Conservation (phyloP, 2,329 filamentous ascomycete species). For the Periconia macrospinosa region DNA sequence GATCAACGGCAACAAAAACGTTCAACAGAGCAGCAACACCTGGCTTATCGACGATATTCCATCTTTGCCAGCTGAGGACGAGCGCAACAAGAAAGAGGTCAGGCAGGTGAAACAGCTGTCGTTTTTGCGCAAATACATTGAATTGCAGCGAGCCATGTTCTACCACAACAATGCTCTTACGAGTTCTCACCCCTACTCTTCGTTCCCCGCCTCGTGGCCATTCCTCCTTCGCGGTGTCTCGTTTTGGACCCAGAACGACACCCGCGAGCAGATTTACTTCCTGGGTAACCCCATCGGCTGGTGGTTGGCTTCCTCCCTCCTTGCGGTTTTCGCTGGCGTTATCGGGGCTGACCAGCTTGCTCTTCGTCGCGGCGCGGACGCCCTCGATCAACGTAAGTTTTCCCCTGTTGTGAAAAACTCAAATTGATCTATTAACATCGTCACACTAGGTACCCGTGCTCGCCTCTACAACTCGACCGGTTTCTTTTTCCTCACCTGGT, state of each 20-base stretch:
- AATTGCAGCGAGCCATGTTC: conserved; percentile 98
- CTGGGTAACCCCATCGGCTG: conserved; percentile 94
- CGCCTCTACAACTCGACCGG: conserved; percentile 98
- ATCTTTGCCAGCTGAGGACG: conserved; percentile 71
- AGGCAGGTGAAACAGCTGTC: conserved; percentile 80
- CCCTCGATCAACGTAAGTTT: conserved; percentile 82
- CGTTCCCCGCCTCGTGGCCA: conserved; percentile 94
- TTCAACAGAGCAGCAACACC: conserved; percentile 84
- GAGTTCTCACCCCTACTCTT: conserved; percentile 94
- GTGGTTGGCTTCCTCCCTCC: conserved; percentile 91
- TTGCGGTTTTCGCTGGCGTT: conserved; percentile 92
- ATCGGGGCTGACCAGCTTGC: conserved; percentile 91
- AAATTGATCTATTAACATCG: conserved; percentile 30
- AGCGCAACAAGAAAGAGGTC: conserved; percentile 73
- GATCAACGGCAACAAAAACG: conserved; percentile 98
- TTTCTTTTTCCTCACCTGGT: conserved; percentile 99
- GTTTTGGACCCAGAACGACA: conserved; percentile 98
- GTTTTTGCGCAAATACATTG: conserved; percentile 93
- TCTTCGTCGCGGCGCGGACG: conserved; percentile 87
- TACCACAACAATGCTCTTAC: conserved; percentile 98
- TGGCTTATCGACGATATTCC: conserved; percentile 93
- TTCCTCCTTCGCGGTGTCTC: conserved; percentile 96
- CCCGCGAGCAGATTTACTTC: conserved; percentile 97
- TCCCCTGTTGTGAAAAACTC: background rate
- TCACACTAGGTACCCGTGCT: conserved; percentile 72